Evolutionary conservation across 345 rosid species (phyloP), one percentile per base, ranked within the genome.

Genomic region (Salix brachista): DNA sequence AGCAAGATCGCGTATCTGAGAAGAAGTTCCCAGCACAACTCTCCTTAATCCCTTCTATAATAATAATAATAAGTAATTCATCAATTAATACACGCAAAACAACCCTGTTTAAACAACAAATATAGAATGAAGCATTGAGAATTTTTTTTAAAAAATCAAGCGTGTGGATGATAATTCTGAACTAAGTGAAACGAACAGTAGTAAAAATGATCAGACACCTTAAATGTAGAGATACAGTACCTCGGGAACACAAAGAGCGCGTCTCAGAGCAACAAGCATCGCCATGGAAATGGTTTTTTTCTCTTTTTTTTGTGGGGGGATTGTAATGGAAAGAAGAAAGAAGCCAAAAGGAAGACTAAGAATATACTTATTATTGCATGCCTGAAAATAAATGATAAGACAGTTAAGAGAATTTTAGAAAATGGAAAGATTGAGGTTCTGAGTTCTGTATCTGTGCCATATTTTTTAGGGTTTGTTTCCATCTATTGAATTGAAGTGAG

Each of bases 1-100:
- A 17, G 97, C 83, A 75, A 79, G 90, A 82, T 81, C 77, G 66
- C 89, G 82, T 19, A 80, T 69, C 80, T 86, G 93, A 79, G 86
- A 79, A 78, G 88, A 82, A 46, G 90, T 72, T 23, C 89, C 90
- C 74, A 88, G 71, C 5, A 86, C 72, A 46, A 80, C 87, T 69
- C 86, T 77, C 73, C 81, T 79, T 36, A 70, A 44, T 30, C 82
- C 87, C 99, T 93, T 89, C 79, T 79, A 80, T 76, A 10, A 30
- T 32, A 42, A 36, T 36, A 36, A 36, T 36, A 36, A 41, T 10
- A 41, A 41, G 44, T 9, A 41, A 10, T 2, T 41, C 44, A 41
- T 41, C 11, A 10, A 41, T 41, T 41, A 41, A 41, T 41, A 41
- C 44, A 41, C 44, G 44, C 13, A 41, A 41, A 41, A 10, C 44